Evolutionary conservation across 2,329 filamentous ascomycete species (phyloP).

Genomic region (Colletotrichum sp.): DNA sequence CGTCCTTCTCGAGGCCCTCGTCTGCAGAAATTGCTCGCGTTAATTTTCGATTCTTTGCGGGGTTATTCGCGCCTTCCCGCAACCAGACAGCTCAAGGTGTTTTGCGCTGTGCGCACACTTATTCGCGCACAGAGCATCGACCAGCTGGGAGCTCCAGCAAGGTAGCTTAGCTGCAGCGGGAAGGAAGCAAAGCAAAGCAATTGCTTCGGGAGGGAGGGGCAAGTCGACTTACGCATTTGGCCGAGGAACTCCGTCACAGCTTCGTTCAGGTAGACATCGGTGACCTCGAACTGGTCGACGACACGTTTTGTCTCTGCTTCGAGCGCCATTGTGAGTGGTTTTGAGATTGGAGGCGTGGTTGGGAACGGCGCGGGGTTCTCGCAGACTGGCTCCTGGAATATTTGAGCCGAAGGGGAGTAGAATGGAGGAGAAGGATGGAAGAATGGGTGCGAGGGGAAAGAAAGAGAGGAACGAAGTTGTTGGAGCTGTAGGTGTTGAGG

Average conservation of each 20-base stretch:
- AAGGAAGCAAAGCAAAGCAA: background rate
- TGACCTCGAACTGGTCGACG: constrained; percentile 85
- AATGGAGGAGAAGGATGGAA: constrained; percentile 32
- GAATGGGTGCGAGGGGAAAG: constrained; percentile 24
- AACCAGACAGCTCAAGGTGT: background rate
- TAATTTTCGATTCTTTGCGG: background rate
- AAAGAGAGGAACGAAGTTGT: constrained; percentile 33
- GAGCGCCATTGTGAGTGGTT: constrained; percentile 65
- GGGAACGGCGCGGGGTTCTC: constrained; percentile 60
- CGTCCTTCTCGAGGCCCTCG: constrained; percentile 80
- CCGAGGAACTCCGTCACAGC: constrained; percentile 85
- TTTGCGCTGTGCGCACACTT: constrained; percentile 5
- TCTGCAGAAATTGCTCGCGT: constrained; percentile 49
- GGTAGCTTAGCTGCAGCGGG: background rate
- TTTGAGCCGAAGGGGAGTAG: constrained; percentile 48
- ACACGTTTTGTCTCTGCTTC: constrained; percentile 78
- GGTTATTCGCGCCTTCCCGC: background rate
- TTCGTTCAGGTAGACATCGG: constrained; percentile 76
- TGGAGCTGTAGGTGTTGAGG: background rate
- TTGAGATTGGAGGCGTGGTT: constrained; percentile 57
- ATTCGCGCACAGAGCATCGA: background rate
- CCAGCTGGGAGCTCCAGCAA: background rate
- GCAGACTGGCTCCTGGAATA: constrained; percentile 54
- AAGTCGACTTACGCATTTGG: constrained; percentile 70
- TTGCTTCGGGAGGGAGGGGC: background rate